These are phyloP conservation scores for Fragilaria radians DNA, from an alignment of 108 stramenopile genomes.

Conservation along the genomic window DNA sequence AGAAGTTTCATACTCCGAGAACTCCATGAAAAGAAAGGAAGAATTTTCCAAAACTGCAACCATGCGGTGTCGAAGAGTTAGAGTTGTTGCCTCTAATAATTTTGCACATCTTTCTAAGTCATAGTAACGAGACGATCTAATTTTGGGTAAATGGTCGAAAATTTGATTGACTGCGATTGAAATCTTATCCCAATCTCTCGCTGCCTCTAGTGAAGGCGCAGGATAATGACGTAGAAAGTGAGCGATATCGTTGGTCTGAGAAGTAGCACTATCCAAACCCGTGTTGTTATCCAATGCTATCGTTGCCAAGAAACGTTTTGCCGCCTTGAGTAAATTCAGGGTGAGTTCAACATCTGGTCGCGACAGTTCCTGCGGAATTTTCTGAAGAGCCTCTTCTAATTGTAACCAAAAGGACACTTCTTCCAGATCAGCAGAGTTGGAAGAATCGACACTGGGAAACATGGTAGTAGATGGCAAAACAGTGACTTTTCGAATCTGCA, in stretches of 20 bases:
- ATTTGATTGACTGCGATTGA: slow-evolving; percentile 43
- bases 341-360: slow-evolving; percentile 58
- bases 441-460: slow-evolving; percentile 48
- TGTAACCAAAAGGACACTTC: slow-evolving; percentile 85
- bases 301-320: slow-evolving; percentile 84
- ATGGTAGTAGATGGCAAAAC: slow-evolving; percentile 47
- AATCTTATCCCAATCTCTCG: slow-evolving; percentile 61
- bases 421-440: slow-evolving; percentile 58
- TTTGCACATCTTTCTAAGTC: slow-evolving; percentile 67
- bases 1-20: slow-evolving; percentile 56
- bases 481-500: slow-evolving; percentile 74
- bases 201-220: slow-evolving; percentile 59
- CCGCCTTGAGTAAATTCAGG: slow-evolving; percentile 70
- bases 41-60: slow-evolving; percentile 44
- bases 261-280: slow-evolving; percentile 69
- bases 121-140: slow-evolving; percentile 79
- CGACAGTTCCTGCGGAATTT: slow-evolving; percentile 50
- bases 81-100: slow-evolving; percentile 77
- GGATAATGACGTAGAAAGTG: slow-evolving; percentile 84
- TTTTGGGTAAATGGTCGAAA: slow-evolving; percentile 83
- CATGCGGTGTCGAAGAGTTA: slow-evolving; percentile 53
- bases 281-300: slow-evolving; percentile 88
- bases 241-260: slow-evolving; percentile 58
- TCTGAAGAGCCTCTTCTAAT: slow-evolving; percentile 43
- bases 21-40: slow-evolving; percentile 56